Evolutionary conservation across 176 grass and related monocot species (phyloP), one percentile per base, ranked within the genome.

Genomic region (Triticum turgidum): DNA sequence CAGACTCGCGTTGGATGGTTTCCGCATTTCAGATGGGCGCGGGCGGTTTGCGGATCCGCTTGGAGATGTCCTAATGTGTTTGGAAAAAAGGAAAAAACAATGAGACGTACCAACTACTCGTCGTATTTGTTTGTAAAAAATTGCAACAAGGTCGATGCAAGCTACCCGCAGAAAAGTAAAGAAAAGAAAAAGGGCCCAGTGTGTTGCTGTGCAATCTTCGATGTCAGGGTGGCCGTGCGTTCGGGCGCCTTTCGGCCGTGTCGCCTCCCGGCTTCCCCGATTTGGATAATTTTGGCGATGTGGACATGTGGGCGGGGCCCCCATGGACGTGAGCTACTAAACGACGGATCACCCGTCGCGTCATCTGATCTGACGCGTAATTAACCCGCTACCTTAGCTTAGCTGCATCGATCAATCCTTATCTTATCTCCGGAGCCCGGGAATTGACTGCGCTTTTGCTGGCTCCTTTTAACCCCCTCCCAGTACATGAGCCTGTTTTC

Each of bases 371-470:
- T 12, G 38, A 32, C 83, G 61, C 29, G 7, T 58, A 77, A 78
- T 56, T 39, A 56, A 14, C 61, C 64, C 64, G 62, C 42, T 1
- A 47, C 73, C 69, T 72, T 18, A 71, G 69, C 20, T 72, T 11
- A 70, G 20, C 32, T 38, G 45, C 34, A 24, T 38, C 67, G 0
- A 49, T 61, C 37, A 21, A 51, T 77, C 70, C 65, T 73, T 65
- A 86, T 90, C 89, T 90, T 90, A 89, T 89, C 89, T 64, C 61
- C 78, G 9, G 22, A 5, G 5, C 51, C 11, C 6, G 4, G 7
- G 86, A 88, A 88, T 83, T 83, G 86, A 83, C 86, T 49, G 80
- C 63, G 34, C 63, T 27, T 82, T 75, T 14, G 13, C 20, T n/a
- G 37, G 15, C 32, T 35, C 52, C 52, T 69, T 69, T 47, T 70